phyloP scores from a whole-genome alignment of 108 stramenopile genomes.

The Aurantiochytrium sp. region DNA sequence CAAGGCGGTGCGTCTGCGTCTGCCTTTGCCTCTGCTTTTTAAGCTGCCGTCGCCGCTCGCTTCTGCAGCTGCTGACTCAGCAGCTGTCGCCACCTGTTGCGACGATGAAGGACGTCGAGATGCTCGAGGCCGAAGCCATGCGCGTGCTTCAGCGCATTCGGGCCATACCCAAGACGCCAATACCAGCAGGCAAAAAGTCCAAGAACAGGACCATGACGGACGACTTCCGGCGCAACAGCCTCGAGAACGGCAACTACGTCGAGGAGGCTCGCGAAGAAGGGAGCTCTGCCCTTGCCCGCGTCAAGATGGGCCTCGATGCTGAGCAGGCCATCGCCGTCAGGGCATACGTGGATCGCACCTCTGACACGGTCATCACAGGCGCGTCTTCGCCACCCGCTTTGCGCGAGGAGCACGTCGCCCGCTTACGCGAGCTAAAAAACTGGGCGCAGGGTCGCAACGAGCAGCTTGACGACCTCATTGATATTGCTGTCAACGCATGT shows the following conservation, averaged over 20 bases:
- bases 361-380: neutral
- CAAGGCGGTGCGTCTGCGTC: too few relatives aligned
- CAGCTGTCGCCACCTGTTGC: too few relatives aligned
- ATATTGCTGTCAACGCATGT: neutral
- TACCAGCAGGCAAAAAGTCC: neutral
- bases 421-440: neutral
- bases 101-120: neutral
- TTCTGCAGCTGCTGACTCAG: too few relatives aligned
- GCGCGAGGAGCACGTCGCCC: neutral
- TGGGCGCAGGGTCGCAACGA: neutral
- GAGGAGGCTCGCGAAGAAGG: neutral
- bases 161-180: neutral
- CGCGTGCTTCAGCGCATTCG: neutral
- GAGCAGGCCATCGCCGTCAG: neutral
- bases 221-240: neutral
- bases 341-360: neutral
- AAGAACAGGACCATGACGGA: neutral
- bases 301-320: neutral
- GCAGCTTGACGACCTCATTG: neutral
- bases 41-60: too few relatives aligned
- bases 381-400: neutral
- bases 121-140: constrained; percentile 10
- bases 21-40: too few relatives aligned
- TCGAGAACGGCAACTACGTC: neutral
- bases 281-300: neutral